A percentile compares a stretch with the other conserved stretches of the same genome.
Conservation (phyloP, 2,329 filamentous ascomycete genomes). For the Alternaria hordeiaustralica region DNA sequence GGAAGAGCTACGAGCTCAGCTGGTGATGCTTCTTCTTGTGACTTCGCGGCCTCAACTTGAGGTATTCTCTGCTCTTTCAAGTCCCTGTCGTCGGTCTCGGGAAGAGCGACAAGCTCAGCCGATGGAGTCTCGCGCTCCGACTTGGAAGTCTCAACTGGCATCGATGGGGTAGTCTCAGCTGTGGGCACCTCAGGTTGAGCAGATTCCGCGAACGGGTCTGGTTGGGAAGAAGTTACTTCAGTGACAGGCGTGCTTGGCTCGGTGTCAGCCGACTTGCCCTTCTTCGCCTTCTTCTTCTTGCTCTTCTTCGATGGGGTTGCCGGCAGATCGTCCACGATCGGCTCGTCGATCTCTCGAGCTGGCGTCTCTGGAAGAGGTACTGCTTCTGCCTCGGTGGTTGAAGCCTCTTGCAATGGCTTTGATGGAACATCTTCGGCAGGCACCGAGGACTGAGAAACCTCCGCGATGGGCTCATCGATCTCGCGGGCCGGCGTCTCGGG, state of each 20-base stretch:
- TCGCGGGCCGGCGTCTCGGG: background rate
- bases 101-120: conserved; percentile 4
- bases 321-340: conserved; percentile 9
- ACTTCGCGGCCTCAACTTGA: background rate
- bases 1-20: background rate
- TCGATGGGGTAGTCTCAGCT: background rate
- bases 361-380: background rate
- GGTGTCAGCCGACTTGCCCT: conserved; percentile 11
- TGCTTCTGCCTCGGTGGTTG: background rate
- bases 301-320: conserved; percentile 50
- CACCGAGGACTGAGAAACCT: background rate
- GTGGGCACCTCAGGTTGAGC: background rate
- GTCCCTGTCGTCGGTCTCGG: background rate
- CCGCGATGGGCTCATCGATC: background rate
- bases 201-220: background rate
- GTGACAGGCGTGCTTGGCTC: conserved; percentile 13
- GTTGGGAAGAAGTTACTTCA: conserved; percentile 7
- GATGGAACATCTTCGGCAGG: background rate
- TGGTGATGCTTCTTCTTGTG: background rate
- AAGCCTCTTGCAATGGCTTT: background rate
- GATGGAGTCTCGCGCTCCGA: background rate
- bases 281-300: conserved; percentile 48
- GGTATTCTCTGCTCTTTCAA: background rate
- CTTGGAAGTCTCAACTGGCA: background rate
- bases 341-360: background rate